A percentile compares a stretch with the other conserved stretches of the same genome.
phyloP scores from a whole-genome alignment of 768 basidiomycete species.

The Leucosporidium scottii region DNA sequence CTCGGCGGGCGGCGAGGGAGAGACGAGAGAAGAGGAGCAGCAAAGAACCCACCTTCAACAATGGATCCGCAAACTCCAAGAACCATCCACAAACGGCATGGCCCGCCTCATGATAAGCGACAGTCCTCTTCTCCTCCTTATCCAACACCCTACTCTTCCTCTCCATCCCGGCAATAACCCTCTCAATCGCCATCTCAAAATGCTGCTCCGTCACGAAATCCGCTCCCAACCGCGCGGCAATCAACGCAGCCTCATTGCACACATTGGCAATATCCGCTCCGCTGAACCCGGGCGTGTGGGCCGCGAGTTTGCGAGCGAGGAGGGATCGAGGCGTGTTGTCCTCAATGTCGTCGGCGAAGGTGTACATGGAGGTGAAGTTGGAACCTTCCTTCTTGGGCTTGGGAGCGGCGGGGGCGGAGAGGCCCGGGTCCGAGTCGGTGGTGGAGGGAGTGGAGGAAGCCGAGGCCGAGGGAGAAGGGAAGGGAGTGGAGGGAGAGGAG shows the following conservation, averaged over 20 bases:
- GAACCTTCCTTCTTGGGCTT: slow-evolving; percentile 4
- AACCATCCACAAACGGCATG: slow-evolving; percentile 99
- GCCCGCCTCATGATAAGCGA: slow-evolving; percentile 98
- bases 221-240: slow-evolving; percentile 77
- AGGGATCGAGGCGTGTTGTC: slow-evolving; percentile 47
- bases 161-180: slow-evolving; percentile 94
- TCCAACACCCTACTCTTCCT: slow-evolving; percentile 89
- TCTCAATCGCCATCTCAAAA: slow-evolving; percentile 96
- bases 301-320: slow-evolving; percentile 86
- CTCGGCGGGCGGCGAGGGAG: no score
- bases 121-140: slow-evolving; percentile 94
- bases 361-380: slow-evolving; percentile 34
- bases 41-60: slow-evolving; percentile 66
- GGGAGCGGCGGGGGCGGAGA: not conserved
- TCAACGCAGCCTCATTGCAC: slow-evolving; percentile 93
- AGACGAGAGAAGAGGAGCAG: slow-evolving; percentile 44
- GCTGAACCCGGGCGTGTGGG: slow-evolving; percentile 95
- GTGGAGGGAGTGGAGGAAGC: not conserved
- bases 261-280: slow-evolving; percentile 99
- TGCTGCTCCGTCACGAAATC: slow-evolving; percentile 73
- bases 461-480: not conserved
- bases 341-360: slow-evolving; percentile 31
- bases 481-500: not conserved
- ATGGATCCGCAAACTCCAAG: slow-evolving; percentile 90
- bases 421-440: not conserved